Evolutionary conservation across 768 basidiomycete genomes (phyloP), one percentile per base, ranked within the genome.

Genomic region (Lanmaoa pseudosensibilis): DNA sequence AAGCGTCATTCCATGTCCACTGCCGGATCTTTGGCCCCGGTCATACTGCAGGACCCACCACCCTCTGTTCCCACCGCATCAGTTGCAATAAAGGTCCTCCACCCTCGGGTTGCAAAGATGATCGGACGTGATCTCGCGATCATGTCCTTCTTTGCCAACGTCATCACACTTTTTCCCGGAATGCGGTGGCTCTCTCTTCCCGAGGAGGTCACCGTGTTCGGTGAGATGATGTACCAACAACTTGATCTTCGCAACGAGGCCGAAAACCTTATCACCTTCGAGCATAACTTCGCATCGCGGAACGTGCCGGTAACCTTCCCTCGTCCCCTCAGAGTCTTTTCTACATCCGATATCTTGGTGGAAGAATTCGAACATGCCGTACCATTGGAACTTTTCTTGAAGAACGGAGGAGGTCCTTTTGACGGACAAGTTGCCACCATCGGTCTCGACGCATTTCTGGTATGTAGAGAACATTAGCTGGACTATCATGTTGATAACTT

Each of bases 171-270:
- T 30, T 72, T 98, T 52, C 97, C 97, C 0, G 93, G 94, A 27
- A 94, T 97, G 87, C 82, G 93, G 62, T 99, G 97, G 97, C 74
- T 99, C 46, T 97, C 94, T 8, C 80, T 99, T 18, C 91, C 94
- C 0, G 92, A 99, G 65, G 97, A 99, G 71, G 96, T 98, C 8
- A 76, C 84, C 23, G 92, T 96, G 4, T 99, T 99, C 70, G 97
- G 97, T 8, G 74, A 79, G 33, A 96, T 99, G 94, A 99, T 99
- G 97, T 82, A 84, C 67, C 89, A 86, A 63, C 97, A 99, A 71
- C 81, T 98, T 21, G 94, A 98, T 73, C 76, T 99, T 46, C 80
- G 93, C 36, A 83, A 88, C 57, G 97, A 99, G 70, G 94, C 91
- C 0, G 83, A 90, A 60, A 98, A 98, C 72, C 74, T 99, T 52